phyloP scores from a whole-genome alignment of 2,329 filamentous ascomycete genomes.

The Hymenoscyphus fructigenus region DNA sequence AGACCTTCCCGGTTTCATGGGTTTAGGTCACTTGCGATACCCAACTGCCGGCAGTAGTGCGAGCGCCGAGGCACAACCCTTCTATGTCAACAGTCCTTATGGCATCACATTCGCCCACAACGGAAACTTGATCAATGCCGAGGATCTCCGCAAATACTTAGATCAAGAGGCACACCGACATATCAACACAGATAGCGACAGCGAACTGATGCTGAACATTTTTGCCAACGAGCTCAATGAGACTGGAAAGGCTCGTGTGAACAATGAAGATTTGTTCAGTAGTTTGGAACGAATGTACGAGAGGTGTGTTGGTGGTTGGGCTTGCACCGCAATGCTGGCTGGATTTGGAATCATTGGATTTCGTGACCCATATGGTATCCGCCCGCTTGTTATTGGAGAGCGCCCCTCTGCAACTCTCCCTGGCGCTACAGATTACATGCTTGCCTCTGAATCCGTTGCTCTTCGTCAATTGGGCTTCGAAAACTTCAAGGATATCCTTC shows the following conservation, averaged over 20 bases:
- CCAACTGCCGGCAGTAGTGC: slow-evolving; percentile 83
- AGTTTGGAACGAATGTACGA: slow-evolving; percentile 71
- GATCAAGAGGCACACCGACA: slow-evolving; percentile 39
- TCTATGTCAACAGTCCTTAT: slow-evolving; percentile 87
- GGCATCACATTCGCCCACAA: slow-evolving; percentile 82
- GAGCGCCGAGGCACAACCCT: slow-evolving; percentile 86
- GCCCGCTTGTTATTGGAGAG: slow-evolving; percentile 76
- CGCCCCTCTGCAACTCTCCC: slow-evolving; percentile 63
- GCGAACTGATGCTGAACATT: slow-evolving; percentile 83
- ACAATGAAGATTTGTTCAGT: slow-evolving; percentile 73
- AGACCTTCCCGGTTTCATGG: slow-evolving; percentile 82
- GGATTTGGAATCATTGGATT: slow-evolving; percentile 80
- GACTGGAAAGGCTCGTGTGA: slow-evolving; percentile 78
- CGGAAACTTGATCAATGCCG: slow-evolving; percentile 82
- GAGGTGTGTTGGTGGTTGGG: slow-evolving; percentile 72
- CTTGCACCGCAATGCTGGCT: slow-evolving; percentile 79
- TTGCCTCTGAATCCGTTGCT: slow-evolving; percentile 86
- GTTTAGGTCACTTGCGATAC: slow-evolving; percentile 82
- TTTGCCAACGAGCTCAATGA: slow-evolving; percentile 81
- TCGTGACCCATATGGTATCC: slow-evolving; percentile 77
- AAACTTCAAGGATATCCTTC: slow-evolving; percentile 73
- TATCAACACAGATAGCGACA: slow-evolving; percentile 82
- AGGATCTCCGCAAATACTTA: slow-evolving; percentile 59
- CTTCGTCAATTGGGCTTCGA: slow-evolving; percentile 77
- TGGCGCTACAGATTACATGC: slow-evolving; percentile 77